Percentiles rank a stretch among this genome's conserved stretches.
These are phyloP conservation scores for Rhododendron vialii DNA, from an alignment of 148 eudicot genomes.

Conservation along the genomic window DNA sequence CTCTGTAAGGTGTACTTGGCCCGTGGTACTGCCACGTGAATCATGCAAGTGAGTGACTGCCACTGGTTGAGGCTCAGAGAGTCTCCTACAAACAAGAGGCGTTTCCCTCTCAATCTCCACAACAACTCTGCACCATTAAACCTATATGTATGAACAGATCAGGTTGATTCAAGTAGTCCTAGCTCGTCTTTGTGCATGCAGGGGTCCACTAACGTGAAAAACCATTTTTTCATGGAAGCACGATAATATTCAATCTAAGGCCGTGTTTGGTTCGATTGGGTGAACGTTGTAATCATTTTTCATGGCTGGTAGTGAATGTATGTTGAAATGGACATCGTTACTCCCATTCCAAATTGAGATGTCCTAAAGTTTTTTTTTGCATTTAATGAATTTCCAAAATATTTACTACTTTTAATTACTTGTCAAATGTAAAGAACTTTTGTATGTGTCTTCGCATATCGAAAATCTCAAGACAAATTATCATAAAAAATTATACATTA, in stretches of 20 bases:
- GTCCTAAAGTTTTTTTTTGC: too few species aligned
- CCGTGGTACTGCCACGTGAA: conserved; percentile 29
- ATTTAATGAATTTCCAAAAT: too few species aligned
- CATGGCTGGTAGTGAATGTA: neutral
- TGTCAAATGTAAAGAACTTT: too few species aligned
- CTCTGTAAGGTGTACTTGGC: conserved; percentile 20
- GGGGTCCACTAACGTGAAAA: neutral
- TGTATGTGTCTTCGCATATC: too few species aligned
- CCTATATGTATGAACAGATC: neutral
- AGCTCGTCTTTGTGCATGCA: too few species aligned
- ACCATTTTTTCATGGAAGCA: neutral
- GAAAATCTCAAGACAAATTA: too few species aligned
- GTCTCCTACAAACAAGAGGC: conserved; percentile 55
- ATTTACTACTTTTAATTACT: too few species aligned
- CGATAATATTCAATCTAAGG: neutral
- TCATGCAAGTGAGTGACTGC: conserved; percentile 55
- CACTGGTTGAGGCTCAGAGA: conserved; percentile 55
- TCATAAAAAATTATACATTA: too few species aligned
- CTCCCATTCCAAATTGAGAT: neutral
- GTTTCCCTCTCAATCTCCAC: conserved; percentile 34
- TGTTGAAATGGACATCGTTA: neutral
- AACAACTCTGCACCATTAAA: conserved; percentile 22
- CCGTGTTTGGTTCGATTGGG: neutral
- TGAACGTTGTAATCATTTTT: too few species aligned
- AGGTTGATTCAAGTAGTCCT: neutral